Evolutionary conservation across 2,329 filamentous ascomycete species (phyloP).

Genomic region (Juglanconis sp.): DNA sequence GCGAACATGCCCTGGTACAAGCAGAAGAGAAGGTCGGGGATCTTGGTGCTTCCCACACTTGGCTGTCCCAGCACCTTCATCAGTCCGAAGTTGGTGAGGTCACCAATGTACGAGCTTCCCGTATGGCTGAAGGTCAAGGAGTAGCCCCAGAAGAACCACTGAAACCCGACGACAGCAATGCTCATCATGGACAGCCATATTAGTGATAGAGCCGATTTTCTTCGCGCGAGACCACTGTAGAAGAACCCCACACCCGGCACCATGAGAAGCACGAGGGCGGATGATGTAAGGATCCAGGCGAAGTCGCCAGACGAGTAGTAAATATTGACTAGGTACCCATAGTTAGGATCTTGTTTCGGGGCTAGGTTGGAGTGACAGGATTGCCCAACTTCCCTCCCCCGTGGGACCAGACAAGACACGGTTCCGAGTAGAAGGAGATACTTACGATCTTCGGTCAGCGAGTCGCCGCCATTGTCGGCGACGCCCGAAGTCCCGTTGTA

Average conservation of each 20-base stretch:
- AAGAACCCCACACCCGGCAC: constrained; percentile 93
- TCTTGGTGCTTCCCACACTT: constrained; percentile 65
- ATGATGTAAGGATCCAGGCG: constrained; percentile 72
- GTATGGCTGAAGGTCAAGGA: constrained; percentile 80
- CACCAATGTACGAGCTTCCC: constrained; percentile 74
- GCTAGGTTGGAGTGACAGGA: constrained; percentile 24
- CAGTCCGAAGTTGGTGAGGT: constrained; percentile 78
- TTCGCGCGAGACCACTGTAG: constrained; percentile 84
- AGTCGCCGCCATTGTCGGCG: constrained; percentile 49
- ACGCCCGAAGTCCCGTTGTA: constrained; percentile 51
- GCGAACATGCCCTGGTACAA: constrained; percentile 90
- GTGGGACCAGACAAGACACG: too few species aligned
- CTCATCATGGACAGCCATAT: constrained; percentile 84
- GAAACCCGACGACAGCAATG: constrained; percentile 75
- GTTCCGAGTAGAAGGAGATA: constrained; percentile 80
- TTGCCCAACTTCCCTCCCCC: too few species aligned
- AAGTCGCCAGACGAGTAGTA: constrained; percentile 64
- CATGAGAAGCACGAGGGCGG: constrained; percentile 85
- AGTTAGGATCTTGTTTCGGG: constrained; percentile 32
- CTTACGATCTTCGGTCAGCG: constrained; percentile 73
- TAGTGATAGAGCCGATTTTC: constrained; percentile 83
- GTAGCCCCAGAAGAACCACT: constrained; percentile 97
- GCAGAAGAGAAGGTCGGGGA: constrained; percentile 82
- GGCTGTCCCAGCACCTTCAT: constrained; percentile 73
- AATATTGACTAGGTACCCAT: background rate